Evolutionary conservation across 306 rosid genomes (phyloP), one percentile per base, ranked within the genome.

Genomic region (Lathyrus oleraceus): DNA sequence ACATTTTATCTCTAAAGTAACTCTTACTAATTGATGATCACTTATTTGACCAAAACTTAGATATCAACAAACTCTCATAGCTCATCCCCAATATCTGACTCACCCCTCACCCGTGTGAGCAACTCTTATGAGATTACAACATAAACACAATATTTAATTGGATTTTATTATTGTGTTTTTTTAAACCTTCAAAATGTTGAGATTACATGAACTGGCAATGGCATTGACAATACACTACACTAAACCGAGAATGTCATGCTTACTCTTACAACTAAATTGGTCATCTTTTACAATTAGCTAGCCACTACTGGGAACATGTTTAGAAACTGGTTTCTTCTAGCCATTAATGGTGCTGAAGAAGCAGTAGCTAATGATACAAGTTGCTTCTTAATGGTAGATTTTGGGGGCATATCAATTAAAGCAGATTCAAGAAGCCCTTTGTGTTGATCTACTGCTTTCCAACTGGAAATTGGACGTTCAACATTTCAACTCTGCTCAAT

Each of bases 381-480:
- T 56, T 47, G 77, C 51, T 59, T 51, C 61, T 45, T 69, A 59
- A 56, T 63, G 35, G 8, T 19, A 39, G 63, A 44, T 47, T 40
- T 65, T 70, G 48, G 8, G 32, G 30, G 51, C 47, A 49, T 35
- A 35, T 59, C 70, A 43, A 72, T 60, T 56, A 42, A 59, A 73
- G 76, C 54, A 66, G 76, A 47, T 56, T 63, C 76, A 56, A 72
- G 52, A 65, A 76, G 67, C 58, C 39, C 81, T 65, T 60, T 56
- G 61, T 10, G 78, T 78, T 62, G 64, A 69, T 19, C 69, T 35
- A 82, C 65, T 38, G 28, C 71, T 51, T 56, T 75, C 90, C 89
- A 85, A 76, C 84, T 11, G 79, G 45, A 39, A 60, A 79, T 87
- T 83, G 85, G 87, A 78, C 45, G 47, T 47, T 54, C 65, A 57